Evolutionary conservation across 2,329 filamentous ascomycete genomes (phyloP), one percentile per base, ranked within the genome.

Genomic region (Exophiala calicioides): DNA sequence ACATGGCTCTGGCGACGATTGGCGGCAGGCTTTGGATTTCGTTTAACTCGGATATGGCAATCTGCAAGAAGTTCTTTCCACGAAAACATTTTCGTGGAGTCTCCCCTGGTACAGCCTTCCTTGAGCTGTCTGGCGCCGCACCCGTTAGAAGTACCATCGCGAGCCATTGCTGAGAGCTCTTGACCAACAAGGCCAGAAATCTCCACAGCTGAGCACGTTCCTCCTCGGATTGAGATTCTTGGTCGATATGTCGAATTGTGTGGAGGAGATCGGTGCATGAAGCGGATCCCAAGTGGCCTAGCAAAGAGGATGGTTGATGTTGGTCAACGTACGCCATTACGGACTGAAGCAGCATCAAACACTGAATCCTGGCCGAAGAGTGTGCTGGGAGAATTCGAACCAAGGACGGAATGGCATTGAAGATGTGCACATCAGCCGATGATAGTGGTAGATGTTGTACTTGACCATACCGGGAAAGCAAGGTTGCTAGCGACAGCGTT

Each of bases 141-240:
- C 90, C 93, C 5, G 90, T 96, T 29, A 97, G 80, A 6, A 98
- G 76, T 62, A 90, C 95, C 52, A 95, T 88, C 0, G 91, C 88
- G 72, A 98, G 88, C 88, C 91, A 97, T 62, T 95, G 90, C 64
- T 98, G 93, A 53, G 89, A 84, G 63, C 89, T 90, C 56, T 86
- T 86, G 50, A 98, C 80, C 35, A 97, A 85, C 3, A 85, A 84
- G 2, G 90, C 87, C 42, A 97, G 82, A 61, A 98, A 84, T 46
- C 80, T 81, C 93, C 91, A 98, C 15, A 89, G 85, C 5, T 77
- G 75, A 31, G 81, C 78, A 30, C 51, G 45, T 40, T 47, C 32
- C n/a, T 55, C 36, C 3, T 13, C 21, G 15, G 33, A 40, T 8
- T 41, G 26, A 35, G 47, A 37, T 35, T 32, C 89, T 56, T 81